Percentiles rank a stretch among this genome's conserved stretches.
phyloP scores from a whole-genome alignment of 768 basidiomycete species.

The Coprinellus aureogranulatus region DNA sequence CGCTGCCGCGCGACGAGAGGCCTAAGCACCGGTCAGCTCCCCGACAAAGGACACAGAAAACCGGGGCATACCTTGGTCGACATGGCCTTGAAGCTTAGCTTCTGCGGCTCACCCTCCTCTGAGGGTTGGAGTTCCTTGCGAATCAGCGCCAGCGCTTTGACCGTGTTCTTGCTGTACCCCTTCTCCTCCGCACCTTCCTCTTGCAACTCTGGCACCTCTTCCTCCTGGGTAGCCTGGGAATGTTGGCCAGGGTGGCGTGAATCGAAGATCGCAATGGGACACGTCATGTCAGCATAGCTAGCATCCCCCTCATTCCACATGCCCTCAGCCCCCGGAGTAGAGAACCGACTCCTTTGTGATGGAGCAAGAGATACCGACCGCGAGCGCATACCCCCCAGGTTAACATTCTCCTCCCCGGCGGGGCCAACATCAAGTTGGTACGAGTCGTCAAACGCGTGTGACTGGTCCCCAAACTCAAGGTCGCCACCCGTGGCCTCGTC shows the following conservation, averaged over 20 bases:
- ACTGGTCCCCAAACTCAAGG: conserved; percentile 63
- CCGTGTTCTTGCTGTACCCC: conserved; percentile 86
- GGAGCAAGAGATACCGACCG: conserved; percentile 50
- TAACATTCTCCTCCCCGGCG: conserved; percentile 33
- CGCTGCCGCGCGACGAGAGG: conserved; percentile 86
- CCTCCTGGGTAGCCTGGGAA: conserved; percentile 43
- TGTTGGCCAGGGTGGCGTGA: conserved; percentile 49
- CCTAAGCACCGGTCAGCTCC: conserved; percentile 40
- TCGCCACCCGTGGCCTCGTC: conserved; percentile 26
- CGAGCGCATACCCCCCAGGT: conserved; percentile 39
- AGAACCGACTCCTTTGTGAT: conserved; percentile 60
- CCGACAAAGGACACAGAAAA: background rate
- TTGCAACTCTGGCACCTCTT: conserved; percentile 23
- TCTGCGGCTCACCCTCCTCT: conserved; percentile 48
- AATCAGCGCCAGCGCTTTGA: conserved; percentile 76
- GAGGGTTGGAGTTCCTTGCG: conserved; percentile 65
- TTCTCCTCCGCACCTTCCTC: conserved; percentile 46
- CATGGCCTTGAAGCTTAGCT: conserved; percentile 75
- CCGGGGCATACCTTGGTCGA: conserved; percentile 62
- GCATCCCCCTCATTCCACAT: conserved; percentile 58
- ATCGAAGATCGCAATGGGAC: conserved; percentile 83
- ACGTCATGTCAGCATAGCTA: conserved; percentile 64
- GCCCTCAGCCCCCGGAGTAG: conserved; percentile 63
- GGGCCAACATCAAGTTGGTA: conserved; percentile 66
- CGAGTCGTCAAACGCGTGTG: conserved; percentile 52